Base-by-base conservation (phyloP, 1,284 basidiomycete genomes). In the Naganishia albida region DNA sequence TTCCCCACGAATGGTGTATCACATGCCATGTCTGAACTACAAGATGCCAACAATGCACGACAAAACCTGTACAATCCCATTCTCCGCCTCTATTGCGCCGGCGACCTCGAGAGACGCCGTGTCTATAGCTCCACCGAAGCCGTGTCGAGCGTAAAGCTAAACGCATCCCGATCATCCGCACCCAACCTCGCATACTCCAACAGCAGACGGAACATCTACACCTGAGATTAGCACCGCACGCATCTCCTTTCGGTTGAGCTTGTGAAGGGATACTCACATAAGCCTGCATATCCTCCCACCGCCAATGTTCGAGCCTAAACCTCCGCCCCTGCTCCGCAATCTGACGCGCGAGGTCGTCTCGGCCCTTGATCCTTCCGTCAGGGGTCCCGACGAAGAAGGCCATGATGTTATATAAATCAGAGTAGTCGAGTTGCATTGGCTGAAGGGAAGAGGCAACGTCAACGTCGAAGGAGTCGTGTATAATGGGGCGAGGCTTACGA, bases 281-380 rank as follows among this genome's bases (percentile, higher is more conserved):
- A 50, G 79, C 81, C 71, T 82, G 80, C 80, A 82, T 80, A 69
- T 82, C 81, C 66, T 81, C 79, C 77, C 76, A 79, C 53, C 82
- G 69, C 81, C 82, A 82, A 69, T 80, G 74, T 51, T 79, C 71
- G 39, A 71, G 69, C 0, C 78, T 76, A 71, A 82, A 83, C 50
- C 76, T 68, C 51, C 73, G 72, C 0, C 77, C 82, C 13, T 78
- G 73, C 23, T 72, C 71, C 4, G 78, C 79, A 25, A 83, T 83
- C 69, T 73, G 59, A 63, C 75, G 69, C 1, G 82, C 82, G 13
- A 81, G 69, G 0, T 76, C 73, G 44, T 83, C 81, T 68, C 81
- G 77, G 8, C 73, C 76, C 23, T 49, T 43, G 30, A 49, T 40
- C 12, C 66, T 43, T 4, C 76, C 76, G 40, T 80, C 78, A 0